phyloP scores from a whole-genome alignment of 805 yeast genomes.

The Zygoascus ofunaensis region DNA sequence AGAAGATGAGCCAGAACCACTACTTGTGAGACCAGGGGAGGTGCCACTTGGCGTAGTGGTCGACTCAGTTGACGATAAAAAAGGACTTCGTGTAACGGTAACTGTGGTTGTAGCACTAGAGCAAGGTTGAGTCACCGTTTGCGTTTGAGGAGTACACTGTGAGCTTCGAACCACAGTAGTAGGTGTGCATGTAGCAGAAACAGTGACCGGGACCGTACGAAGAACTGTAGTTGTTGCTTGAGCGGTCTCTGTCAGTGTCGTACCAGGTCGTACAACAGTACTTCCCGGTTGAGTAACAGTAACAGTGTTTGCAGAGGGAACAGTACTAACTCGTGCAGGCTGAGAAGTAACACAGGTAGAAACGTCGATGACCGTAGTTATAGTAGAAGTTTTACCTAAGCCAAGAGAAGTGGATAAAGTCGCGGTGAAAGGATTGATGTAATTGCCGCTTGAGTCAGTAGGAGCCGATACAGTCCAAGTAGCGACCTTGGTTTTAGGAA shows the following conservation, averaged over 20 bases:
- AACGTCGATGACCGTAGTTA: slow-evolving; percentile 19
- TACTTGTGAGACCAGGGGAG: slow-evolving; percentile 29
- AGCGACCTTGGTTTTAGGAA: slow-evolving; percentile 10
- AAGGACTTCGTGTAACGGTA: slow-evolving; percentile 18
- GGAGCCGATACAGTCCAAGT: slow-evolving; percentile 22
- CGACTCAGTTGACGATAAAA: slow-evolving; percentile 32
- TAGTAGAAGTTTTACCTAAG: slow-evolving; percentile 41
- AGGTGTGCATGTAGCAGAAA: slow-evolving; percentile 7
- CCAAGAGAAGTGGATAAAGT: slow-evolving; percentile 31
- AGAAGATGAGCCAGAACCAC: slow-evolving; percentile 24
- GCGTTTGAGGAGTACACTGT: slow-evolving; percentile 6
- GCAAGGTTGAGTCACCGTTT: slow-evolving; percentile 11
- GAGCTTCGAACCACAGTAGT: slow-evolving; percentile 7
- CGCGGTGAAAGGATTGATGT: slow-evolving; percentile 15
- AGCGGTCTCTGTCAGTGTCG: slow-evolving; percentile 11
- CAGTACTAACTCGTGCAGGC: slow-evolving; percentile 8
- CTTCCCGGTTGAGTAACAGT: slow-evolving; percentile 17
- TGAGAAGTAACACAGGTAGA: slow-evolving; percentile 16
- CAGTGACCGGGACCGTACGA: slow-evolving; percentile 8
- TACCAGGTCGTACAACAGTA: slow-evolving; percentile 9
- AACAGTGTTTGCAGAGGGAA: slow-evolving; percentile 12
- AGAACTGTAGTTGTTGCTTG: slow-evolving; percentile 11
- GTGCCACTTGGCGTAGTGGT: slow-evolving; percentile 29
- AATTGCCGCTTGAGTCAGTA: slow-evolving; percentile 11
- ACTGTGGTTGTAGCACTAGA: slow-evolving; percentile 10